Base-by-base conservation (phyloP, 805 yeast genomes). In the Lipomyces starkeyi region DNA sequence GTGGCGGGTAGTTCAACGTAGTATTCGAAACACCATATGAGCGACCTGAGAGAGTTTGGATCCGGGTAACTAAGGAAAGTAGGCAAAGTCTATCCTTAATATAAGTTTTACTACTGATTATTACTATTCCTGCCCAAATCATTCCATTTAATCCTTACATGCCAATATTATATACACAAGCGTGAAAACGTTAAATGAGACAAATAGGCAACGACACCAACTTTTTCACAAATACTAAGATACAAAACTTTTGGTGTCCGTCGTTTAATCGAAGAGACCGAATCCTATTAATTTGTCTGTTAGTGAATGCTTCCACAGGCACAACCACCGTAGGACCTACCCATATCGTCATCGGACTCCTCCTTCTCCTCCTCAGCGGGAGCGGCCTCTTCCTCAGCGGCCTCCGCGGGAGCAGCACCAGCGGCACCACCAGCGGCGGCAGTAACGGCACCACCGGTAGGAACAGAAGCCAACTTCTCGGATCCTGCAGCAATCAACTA, bases 401-500 rank as follows among this genome's bases (percentile, higher is more conserved):
- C 92, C 75, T 85, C 90, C 74, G 86, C 88, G 74, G 82, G 88
- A 81, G 83, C 91, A 78, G 86, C 89, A 78, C 89, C 88, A 77
- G 89, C 90, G 74, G 86, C 89, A 75, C 82, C 88, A 81, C 82
- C 91, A 78, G 86, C 88, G 78, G 89, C 88, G 77, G 95, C 84
- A 79, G 92, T 87, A 83, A 95, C 97, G 82, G 97, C 95, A 85
- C 97, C 98, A 83, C 97, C 98, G 79, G 97, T 78, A 84, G 98
- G 98, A 76, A 94, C 96, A 76, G 98, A 88, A 77, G 98, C 96
- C 82, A 95, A 91, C 88, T 95, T 95, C 85, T 90, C 84, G 84
- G 90, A 84, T 87, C 99, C 99, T 85, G 88, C 95, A 78, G 97
- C 90, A 78, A 95, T 88, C 84, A 95, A 88, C 78, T 74, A 40